A percentile compares a stretch with the other conserved stretches of the same genome.
Conservation (phyloP, 805 yeast genomes). For the Pichia manshurica region DNA sequence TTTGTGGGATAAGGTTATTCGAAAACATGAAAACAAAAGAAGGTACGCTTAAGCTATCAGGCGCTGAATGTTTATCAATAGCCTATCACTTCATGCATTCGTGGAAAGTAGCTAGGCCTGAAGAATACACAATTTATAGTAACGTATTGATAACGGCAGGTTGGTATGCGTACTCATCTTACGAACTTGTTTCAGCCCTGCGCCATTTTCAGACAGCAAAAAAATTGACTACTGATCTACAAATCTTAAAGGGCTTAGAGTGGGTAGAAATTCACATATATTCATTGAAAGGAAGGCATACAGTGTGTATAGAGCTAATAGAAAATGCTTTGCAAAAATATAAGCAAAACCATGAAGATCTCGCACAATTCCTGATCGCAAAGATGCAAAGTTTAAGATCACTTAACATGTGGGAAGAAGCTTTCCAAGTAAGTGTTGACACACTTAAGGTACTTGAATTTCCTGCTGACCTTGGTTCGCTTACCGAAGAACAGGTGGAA, state of each 20-base stretch:
- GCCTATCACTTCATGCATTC: slow-evolving; percentile 38
- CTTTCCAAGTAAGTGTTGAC: slow-evolving; percentile 31
- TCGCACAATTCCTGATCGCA: slow-evolving; percentile 33
- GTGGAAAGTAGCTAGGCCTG: slow-evolving; percentile 28
- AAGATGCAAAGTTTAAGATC: slow-evolving; percentile 35
- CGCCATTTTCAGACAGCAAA: slow-evolving; percentile 35
- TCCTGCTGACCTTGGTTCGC: slow-evolving; percentile 8
- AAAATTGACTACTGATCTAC: slow-evolving; percentile 22
- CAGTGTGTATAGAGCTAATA: slow-evolving; percentile 33
- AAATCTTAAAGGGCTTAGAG: slow-evolving; percentile 22
- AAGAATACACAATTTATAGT: slow-evolving; percentile 33
- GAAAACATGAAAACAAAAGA: slow-evolving; percentile 17
- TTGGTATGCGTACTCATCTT: slow-evolving; percentile 37
- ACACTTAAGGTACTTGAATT: slow-evolving; percentile 35
- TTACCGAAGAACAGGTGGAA: slow-evolving; percentile 6
- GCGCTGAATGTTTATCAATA: slow-evolving; percentile 29
- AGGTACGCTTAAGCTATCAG: neutral
- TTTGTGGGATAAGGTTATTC: slow-evolving; percentile 39
- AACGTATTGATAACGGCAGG: slow-evolving; percentile 41
- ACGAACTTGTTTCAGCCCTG: slow-evolving; percentile 37
- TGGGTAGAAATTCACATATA: slow-evolving; percentile 33
- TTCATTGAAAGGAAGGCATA: slow-evolving; percentile 28
- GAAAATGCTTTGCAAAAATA: slow-evolving; percentile 29
- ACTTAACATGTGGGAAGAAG: slow-evolving; percentile 29
- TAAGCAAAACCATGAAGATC: slow-evolving; percentile 27